Conservation (phyloP, 352 stramenopile genomes). For the Thalassiosira allenii region DNA sequence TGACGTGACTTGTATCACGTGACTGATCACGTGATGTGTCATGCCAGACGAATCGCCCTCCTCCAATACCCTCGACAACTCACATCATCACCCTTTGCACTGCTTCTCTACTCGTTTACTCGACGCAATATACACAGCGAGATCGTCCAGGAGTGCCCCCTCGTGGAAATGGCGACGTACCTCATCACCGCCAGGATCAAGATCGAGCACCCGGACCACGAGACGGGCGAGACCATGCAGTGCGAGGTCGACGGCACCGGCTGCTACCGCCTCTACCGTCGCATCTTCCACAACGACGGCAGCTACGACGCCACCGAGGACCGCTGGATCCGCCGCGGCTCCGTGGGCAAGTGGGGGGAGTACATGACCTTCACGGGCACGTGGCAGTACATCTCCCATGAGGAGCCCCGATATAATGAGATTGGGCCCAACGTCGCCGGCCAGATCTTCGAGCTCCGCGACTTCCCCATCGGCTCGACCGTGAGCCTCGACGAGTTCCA, state of each 20-base stretch:
- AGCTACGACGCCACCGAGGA: conserved; percentile 2
- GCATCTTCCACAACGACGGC: neutral
- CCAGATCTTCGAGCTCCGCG: conserved; percentile 32
- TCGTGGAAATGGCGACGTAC: conserved; percentile 36
- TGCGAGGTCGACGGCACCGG: conserved; percentile 15
- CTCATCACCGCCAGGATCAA: conserved; percentile 38
- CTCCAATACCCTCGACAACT: no score
- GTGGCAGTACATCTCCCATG: neutral
- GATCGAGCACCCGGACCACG: conserved; percentile 10
- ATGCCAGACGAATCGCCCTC: no score
- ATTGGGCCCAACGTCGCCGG: conserved; percentile 2
- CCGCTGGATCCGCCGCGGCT: conserved; percentile 1
- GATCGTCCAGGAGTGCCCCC: conserved; percentile 32
- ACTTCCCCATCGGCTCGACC: conserved; percentile 9
- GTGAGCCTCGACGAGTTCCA: conserved; percentile 51
- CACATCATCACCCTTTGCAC: no score
- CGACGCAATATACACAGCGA: no score
- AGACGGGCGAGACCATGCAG: neutral
- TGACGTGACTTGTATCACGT: no score
- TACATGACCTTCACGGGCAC: conserved; percentile 4
- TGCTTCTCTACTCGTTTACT: no score
- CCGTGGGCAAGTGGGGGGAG: conserved; percentile 43
- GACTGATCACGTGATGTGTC: no score
- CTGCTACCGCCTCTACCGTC: conserved; percentile 23
- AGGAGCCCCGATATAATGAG: no score